A percentile compares a stretch with the other conserved stretches of the same genome.
These are phyloP conservation scores for Arabidopsis arenosa DNA, from an alignment of 345 rosid genomes.

Conservation along the genomic window DNA sequence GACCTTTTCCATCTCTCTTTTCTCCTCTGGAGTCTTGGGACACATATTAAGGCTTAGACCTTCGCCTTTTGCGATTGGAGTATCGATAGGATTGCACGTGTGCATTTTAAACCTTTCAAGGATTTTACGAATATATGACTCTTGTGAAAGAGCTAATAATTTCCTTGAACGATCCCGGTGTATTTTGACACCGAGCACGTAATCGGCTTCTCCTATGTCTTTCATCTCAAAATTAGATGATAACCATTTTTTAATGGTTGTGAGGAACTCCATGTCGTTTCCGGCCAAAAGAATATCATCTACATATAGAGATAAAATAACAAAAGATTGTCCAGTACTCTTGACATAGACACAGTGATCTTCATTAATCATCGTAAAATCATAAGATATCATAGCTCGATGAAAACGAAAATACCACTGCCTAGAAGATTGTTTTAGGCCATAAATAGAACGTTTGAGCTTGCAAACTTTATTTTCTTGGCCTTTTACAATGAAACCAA, in stretches of 20 bases:
- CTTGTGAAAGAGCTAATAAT: slow-evolving; percentile 4
- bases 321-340: background rate
- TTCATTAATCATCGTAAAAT: background rate
- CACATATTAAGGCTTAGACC: background rate
- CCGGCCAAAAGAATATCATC: background rate
- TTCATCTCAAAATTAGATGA: slow-evolving; percentile 24
- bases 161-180: background rate
- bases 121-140: background rate
- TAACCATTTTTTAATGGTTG: background rate
- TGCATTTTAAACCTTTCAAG: background rate
- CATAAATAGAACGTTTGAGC: background rate
- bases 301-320: slow-evolving; percentile 15
- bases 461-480: background rate
- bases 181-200: background rate
- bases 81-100: background rate
- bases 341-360: slow-evolving; percentile 14
- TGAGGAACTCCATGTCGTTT: background rate
- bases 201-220: background rate
- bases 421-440: too few species aligned
- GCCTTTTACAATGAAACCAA: background rate
- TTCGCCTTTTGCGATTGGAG: background rate
- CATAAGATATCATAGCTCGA: too few species aligned
- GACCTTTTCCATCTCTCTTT: background rate
- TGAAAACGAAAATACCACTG: too few species aligned
- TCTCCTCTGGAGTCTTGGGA: background rate